Percentiles rank a stretch among this genome's conserved stretches.
Conservation (phyloP, 345 rosid genomes). For the Syzygium aromaticum region DNA sequence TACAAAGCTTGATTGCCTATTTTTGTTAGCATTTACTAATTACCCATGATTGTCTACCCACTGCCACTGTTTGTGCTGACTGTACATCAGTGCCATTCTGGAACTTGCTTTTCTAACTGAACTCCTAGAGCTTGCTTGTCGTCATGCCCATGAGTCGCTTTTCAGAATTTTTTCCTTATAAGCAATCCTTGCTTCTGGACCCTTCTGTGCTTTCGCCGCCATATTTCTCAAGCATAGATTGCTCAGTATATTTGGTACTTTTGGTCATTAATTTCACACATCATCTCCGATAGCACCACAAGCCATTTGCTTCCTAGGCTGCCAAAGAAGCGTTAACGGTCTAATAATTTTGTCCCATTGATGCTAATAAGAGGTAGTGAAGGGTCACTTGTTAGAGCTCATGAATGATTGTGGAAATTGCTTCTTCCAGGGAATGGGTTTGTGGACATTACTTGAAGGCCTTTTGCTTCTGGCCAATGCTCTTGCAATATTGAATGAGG, state of each 20-base stretch:
- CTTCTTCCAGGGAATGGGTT: conserved; percentile 49
- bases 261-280: neutral
- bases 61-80: neutral
- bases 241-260: neutral
- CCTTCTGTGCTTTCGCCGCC: neutral
- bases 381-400: neutral
- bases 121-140: neutral
- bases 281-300: neutral
- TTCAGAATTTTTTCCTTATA: neutral
- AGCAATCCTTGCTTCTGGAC: neutral
- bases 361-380: neutral
- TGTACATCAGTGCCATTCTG: neutral
- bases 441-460: conserved; percentile 80
- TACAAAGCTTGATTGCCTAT: neutral
- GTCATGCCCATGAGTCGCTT: neutral
- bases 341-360: neutral
- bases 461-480: conserved; percentile 85
- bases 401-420: neutral
- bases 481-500: conserved; percentile 86
- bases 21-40: neutral
- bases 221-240: neutral
- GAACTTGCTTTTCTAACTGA: neutral
- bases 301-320: neutral
- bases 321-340: neutral
- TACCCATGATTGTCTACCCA: fast-evolving